A percentile compares a stretch with the other conserved stretches of the same genome.
Conservation (phyloP, 139 green algal genomes). For the Chlamydomonas sphaeroides region DNA sequence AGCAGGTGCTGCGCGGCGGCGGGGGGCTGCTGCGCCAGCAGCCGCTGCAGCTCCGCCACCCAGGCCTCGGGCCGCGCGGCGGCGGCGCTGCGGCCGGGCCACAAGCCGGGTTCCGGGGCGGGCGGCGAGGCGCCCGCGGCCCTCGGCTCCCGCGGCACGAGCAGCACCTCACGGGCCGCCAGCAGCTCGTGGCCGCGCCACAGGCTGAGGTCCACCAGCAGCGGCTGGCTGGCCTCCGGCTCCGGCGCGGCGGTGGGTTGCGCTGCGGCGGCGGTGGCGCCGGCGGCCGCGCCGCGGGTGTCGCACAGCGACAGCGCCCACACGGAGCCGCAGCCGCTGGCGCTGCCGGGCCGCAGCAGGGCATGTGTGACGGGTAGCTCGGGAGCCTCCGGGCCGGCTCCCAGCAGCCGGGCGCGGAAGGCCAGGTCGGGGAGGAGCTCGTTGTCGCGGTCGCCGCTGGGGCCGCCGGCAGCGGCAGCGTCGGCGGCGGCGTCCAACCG, state of each 20-base stretch:
- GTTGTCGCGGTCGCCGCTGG: too few species aligned
- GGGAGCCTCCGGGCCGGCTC: too few species aligned
- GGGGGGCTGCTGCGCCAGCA: background rate
- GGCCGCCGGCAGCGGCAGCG: too few species aligned
- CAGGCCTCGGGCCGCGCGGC: background rate
- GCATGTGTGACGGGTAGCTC: too few species aligned
- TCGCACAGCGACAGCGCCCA: background rate
- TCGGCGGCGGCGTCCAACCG: too few species aligned
- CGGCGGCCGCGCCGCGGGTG: background rate
- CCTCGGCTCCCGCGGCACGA: background rate
- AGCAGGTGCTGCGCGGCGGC: constrained; percentile 1
- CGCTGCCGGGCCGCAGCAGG: too few species aligned
- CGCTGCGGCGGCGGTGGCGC: background rate
- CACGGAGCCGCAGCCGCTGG: too few species aligned
- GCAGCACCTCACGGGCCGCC: background rate
- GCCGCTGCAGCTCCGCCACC: background rate
- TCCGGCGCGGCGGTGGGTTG: too few species aligned
- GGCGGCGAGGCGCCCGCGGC: too few species aligned
- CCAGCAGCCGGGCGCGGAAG: background rate
- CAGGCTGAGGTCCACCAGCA: constrained; percentile 10
- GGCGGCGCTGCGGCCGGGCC: background rate
- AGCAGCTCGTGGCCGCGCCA: constrained; percentile 25
- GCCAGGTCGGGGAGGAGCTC: background rate
- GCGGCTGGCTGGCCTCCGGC: background rate
- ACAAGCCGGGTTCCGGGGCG: background rate